Conservation (phyloP, 305 asterid genomes). For the Petunia hybrid region DNA sequence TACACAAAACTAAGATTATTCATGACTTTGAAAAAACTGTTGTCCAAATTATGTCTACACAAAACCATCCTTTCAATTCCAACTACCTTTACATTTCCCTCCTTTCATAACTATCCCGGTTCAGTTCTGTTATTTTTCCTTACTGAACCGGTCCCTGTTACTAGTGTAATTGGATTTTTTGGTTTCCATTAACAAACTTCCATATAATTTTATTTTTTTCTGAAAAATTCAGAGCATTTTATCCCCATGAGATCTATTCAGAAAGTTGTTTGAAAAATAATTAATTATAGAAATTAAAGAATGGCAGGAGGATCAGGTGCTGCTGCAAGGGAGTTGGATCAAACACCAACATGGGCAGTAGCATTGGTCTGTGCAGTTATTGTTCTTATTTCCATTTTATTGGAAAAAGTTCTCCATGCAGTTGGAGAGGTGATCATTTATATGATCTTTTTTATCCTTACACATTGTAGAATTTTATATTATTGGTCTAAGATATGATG, state of each 20-base stretch:
- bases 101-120: slow-evolving; percentile 19
- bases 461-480: neutral
- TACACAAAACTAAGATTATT: neutral
- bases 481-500: too few species aligned
- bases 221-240: neutral
- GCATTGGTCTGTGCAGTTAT: slow-evolving; percentile 68
- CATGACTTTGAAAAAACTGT: neutral
- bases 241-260: slow-evolving; percentile 26
- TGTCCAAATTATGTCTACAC: neutral
- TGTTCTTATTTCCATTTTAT: slow-evolving; percentile 58
- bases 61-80: slow-evolving; percentile 26
- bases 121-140: slow-evolving; percentile 28
- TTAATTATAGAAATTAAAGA: neutral
- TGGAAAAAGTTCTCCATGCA: slow-evolving; percentile 69
- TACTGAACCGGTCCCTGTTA: slow-evolving; percentile 30
- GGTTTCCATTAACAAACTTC: slow-evolving; percentile 9
- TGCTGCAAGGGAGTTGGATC: slow-evolving; percentile 65
- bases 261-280: slow-evolving; percentile 16
- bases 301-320: slow-evolving; percentile 53
- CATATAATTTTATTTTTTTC: neutral
- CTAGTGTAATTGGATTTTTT: slow-evolving; percentile 10
- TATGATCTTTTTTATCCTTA: neutral
- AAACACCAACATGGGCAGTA: slow-evolving; percentile 87
- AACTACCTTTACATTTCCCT: slow-evolving; percentile 27
- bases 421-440: slow-evolving; percentile 51